A percentile compares a stretch with the other conserved stretches of the same genome.
Conservation (phyloP, 2,329 filamentous ascomycete genomes). For the Venturia pyrina region DNA sequence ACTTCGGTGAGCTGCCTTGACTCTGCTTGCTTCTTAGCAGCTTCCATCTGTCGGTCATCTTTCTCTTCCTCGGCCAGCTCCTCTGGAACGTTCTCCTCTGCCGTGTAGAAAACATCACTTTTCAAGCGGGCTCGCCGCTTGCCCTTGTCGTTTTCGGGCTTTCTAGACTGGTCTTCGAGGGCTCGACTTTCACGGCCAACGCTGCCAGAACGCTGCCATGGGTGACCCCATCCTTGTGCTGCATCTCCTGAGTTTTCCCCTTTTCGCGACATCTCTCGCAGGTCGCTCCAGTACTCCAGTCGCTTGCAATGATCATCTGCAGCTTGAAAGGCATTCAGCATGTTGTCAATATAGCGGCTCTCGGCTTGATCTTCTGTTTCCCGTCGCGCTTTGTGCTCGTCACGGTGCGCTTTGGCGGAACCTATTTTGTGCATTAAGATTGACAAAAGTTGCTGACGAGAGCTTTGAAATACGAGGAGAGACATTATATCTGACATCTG, state of each 20-base stretch:
- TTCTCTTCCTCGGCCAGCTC: background rate
- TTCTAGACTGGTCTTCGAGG: background rate
- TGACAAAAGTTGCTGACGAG: constrained; percentile 64
- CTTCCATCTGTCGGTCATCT: background rate
- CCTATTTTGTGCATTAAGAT: constrained; percentile 53
- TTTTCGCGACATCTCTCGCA: constrained; percentile 32
- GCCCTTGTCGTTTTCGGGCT: background rate
- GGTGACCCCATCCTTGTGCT: constrained; percentile 23
- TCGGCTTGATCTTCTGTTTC: constrained; percentile 36
- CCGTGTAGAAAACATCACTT: background rate
- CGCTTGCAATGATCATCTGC: constrained; percentile 72
- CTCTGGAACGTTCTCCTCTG: background rate
- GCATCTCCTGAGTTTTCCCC: constrained; percentile 26
- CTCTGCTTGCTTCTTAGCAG: background rate
- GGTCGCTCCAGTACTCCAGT: constrained; percentile 80
- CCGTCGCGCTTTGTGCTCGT: constrained; percentile 33
- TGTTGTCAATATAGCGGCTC: constrained; percentile 49
- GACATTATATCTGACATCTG: constrained; percentile 78
- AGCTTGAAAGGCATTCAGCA: constrained; percentile 64
- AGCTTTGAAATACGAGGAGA: constrained; percentile 81
- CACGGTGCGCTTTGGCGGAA: constrained; percentile 39
- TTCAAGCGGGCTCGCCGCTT: background rate
- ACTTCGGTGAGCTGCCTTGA: constrained; percentile 3
- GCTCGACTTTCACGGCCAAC: background rate
- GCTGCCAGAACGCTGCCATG: constrained; percentile 1